Conservation (phyloP, 306 rosid genomes). For the Pterocarpus santalinus region DNA sequence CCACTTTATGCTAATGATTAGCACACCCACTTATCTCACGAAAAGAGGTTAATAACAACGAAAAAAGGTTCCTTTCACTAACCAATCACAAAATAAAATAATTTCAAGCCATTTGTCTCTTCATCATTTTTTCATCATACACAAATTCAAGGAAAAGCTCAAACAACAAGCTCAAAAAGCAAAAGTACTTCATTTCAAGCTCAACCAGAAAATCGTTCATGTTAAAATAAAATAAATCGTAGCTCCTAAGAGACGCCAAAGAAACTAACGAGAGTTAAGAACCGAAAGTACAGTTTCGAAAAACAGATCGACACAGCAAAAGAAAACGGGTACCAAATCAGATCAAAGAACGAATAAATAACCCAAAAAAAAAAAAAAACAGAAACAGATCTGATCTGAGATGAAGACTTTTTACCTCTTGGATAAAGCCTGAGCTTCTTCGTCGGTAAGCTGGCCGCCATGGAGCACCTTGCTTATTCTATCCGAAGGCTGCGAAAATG, state of each 20-base stretch:
- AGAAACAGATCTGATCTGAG: constrained; percentile 46
- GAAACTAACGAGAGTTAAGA: background rate
- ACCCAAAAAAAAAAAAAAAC: background rate
- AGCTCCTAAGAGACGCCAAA: background rate
- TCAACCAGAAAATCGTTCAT: background rate
- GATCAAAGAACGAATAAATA: constrained; percentile 33
- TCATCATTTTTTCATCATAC: background rate
- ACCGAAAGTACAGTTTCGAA: background rate
- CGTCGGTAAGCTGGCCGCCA: constrained; percentile 85
- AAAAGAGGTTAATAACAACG: background rate
- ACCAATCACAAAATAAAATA: background rate
- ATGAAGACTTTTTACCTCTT: constrained; percentile 44
- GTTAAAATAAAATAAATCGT: no score
- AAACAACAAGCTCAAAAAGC: no score
- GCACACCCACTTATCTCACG: background rate
- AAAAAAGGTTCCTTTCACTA: background rate
- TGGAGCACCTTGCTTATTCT: constrained; percentile 87
- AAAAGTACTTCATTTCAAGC: constrained; percentile 10
- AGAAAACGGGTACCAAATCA: constrained; percentile 2
- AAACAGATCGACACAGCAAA: constrained; percentile 41
- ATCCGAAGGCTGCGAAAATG: constrained; percentile 81
- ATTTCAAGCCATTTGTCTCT: background rate
- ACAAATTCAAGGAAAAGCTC: no score
- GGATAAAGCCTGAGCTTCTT: constrained; percentile 77
- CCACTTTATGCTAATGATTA: background rate